Percentiles rank a stretch among this genome's conserved stretches.
These are phyloP conservation scores for Sanghuangporus baumii DNA, from an alignment of 1,284 basidiomycete genomes.

Conservation along the genomic window DNA sequence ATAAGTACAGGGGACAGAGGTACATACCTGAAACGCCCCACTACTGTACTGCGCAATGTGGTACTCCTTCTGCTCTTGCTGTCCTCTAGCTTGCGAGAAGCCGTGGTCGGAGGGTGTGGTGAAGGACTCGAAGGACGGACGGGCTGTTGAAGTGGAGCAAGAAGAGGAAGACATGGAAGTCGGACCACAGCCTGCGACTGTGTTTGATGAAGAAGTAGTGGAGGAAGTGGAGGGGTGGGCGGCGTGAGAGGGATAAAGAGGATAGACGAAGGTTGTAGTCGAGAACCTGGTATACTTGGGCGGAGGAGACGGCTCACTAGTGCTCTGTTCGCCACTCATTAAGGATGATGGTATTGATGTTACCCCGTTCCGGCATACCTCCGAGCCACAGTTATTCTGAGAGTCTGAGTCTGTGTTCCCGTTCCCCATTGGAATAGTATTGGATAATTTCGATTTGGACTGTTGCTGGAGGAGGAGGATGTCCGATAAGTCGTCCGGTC, in stretches of 20 bases:
- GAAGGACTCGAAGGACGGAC: neutral
- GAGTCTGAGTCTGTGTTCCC: neutral
- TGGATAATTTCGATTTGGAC: neutral
- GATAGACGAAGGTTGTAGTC: neutral
- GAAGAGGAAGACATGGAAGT: neutral
- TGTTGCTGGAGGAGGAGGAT: neutral
- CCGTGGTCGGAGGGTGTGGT: neutral
- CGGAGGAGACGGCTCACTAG: neutral
- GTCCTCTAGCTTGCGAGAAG: neutral
- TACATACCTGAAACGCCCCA: neutral
- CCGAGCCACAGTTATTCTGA: neutral
- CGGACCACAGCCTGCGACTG: too few relatives aligned
- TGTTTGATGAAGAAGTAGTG: neutral
- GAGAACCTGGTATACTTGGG: conserved; percentile 6
- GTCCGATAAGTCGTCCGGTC: neutral
- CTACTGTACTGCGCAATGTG: neutral
- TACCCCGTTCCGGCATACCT: neutral
- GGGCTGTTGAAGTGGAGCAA: neutral
- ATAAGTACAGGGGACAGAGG: neutral
- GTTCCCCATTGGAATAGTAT: neutral
- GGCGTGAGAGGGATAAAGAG: neutral
- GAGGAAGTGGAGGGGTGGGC: neutral
- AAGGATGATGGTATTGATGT: neutral
- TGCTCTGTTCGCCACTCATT: neutral
- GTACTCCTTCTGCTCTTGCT: neutral